These are phyloP conservation scores for Immersiella caudata DNA, from an alignment of 495 filamentous ascomycete genomes.

Conservation along the genomic window DNA sequence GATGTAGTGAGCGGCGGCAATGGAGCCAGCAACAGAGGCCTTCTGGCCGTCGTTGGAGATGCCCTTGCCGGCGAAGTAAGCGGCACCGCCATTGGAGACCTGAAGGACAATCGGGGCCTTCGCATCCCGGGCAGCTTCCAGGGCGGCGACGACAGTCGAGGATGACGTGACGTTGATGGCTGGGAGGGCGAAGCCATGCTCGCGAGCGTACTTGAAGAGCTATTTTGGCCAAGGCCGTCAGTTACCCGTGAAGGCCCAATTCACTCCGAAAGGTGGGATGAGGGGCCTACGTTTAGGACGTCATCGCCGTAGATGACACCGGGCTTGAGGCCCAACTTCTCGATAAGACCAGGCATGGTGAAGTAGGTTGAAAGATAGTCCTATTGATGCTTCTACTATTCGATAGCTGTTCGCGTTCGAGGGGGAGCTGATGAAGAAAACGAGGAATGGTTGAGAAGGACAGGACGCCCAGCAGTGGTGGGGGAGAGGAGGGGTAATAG, in stretches of 20 bases:
- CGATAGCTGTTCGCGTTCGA: not conserved
- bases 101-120: slow-evolving; percentile 76
- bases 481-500: not conserved
- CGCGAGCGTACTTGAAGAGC: not conserved
- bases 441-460: not conserved
- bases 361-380: not conserved
- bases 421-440: not conserved
- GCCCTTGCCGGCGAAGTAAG: slow-evolving; percentile 94
- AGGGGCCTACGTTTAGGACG: not conserved
- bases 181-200: not conserved
- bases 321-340: not conserved
- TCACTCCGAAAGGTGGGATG: not conserved
- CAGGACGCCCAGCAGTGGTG: not conserved
- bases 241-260: not conserved
- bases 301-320: slow-evolving; percentile 1
- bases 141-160: slow-evolving; percentile 74
- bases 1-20: slow-evolving; percentile 93
- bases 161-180: not conserved
- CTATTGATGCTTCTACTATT: not conserved
- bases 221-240: not conserved
- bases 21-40: slow-evolving; percentile 82
- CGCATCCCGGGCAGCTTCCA: slow-evolving; percentile 90
- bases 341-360: not conserved
- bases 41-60: slow-evolving; percentile 71
- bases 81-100: slow-evolving; percentile 76